Evolutionary conservation across 495 filamentous ascomycete genomes (phyloP).

Genomic region (Sordaria brevicollis): DNA sequence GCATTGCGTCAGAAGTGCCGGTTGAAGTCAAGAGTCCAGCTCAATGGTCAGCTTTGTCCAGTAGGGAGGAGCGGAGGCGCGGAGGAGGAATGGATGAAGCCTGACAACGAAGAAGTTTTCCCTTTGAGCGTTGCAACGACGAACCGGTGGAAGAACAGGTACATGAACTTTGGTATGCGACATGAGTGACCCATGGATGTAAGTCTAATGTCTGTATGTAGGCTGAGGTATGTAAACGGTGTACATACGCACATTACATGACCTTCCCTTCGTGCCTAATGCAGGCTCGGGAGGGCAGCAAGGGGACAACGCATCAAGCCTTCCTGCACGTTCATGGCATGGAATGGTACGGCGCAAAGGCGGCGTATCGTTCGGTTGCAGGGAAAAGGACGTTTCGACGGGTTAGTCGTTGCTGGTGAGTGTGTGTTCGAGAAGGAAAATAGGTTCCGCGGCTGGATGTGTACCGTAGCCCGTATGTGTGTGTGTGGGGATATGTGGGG

Average conservation of each 20-base stretch:
- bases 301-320: slow-evolving; percentile 26
- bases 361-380: slow-evolving; percentile 8
- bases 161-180: background rate
- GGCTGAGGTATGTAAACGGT: background rate
- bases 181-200: background rate
- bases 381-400: too few relatives aligned
- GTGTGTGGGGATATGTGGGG: slow-evolving; percentile 7
- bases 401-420: slow-evolving; percentile 6
- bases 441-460: slow-evolving; percentile 1
- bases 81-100: background rate
- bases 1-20: slow-evolving; percentile 13
- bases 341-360: slow-evolving; percentile 1
- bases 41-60: background rate
- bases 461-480: too few relatives aligned
- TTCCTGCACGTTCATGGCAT: slow-evolving; percentile 16
- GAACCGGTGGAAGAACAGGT: background rate
- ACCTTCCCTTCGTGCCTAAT: slow-evolving; percentile 3
- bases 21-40: background rate
- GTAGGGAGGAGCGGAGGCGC: background rate
- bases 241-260: background rate
- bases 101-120: background rate
- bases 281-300: slow-evolving; percentile 13
- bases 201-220: too few relatives aligned
- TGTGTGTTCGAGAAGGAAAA: slow-evolving; percentile 20
- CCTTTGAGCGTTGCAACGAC: background rate